phyloP scores from a whole-genome alignment of 2,329 filamentous ascomycete genomes.

The Aspergillus cejpii region DNA sequence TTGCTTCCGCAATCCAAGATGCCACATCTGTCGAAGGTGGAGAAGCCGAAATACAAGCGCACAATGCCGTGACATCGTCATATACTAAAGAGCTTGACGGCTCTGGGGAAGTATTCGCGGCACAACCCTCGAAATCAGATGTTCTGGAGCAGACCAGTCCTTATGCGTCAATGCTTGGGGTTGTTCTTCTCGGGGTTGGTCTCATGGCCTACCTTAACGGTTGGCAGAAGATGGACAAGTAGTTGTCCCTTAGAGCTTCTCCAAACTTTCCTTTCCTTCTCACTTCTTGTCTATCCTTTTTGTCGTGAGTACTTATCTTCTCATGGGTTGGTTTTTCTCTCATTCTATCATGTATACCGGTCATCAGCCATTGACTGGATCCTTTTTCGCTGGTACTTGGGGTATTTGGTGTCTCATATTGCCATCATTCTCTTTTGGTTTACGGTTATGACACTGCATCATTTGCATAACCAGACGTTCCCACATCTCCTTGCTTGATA shows the following conservation, averaged over 20 bases:
- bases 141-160: constrained; percentile 55
- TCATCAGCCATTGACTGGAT: background rate
- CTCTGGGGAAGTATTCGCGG: constrained; percentile 40
- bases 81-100: constrained; percentile 34
- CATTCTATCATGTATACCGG: background rate
- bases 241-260: constrained; percentile 19
- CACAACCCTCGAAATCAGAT: constrained; percentile 29
- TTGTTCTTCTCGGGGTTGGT: constrained; percentile 73
- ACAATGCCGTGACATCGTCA: constrained; percentile 48
- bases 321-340: background rate
- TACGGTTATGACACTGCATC: background rate
- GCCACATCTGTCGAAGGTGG: constrained; percentile 8
- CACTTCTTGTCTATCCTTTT: background rate
- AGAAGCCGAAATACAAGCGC: constrained; percentile 15
- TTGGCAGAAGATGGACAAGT: constrained; percentile 59
- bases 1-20: constrained; percentile 1
- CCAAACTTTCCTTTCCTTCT: constrained; percentile 10
- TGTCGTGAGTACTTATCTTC: background rate
- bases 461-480: background rate
- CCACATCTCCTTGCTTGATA: background rate
- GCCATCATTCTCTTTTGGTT: background rate
- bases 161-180: constrained; percentile 74
- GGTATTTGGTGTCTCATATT: background rate
- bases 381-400: background rate
- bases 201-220: constrained; percentile 82